phyloP scores from a whole-genome alignment of 148 eudicot species.

The Vaccinium myrtillus region DNA sequence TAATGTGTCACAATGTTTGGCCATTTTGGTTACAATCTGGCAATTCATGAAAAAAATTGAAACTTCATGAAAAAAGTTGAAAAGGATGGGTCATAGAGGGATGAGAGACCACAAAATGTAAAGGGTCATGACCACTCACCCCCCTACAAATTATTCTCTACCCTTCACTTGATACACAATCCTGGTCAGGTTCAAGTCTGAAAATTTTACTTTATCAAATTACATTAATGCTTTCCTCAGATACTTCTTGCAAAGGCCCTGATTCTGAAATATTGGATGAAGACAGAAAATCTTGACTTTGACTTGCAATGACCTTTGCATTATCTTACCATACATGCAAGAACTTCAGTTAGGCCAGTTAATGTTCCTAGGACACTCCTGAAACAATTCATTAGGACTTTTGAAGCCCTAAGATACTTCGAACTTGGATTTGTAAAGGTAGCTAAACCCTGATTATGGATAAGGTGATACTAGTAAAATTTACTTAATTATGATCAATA shows the following conservation, averaged over 20 bases:
- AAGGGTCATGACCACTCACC: not conserved
- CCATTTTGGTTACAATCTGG: too few relatives aligned
- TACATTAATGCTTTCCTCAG: not conserved
- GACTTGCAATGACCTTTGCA: too few relatives aligned
- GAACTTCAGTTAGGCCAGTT: not conserved
- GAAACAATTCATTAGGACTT: not conserved
- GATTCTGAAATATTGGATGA: not conserved
- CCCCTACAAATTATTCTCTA: not conserved
- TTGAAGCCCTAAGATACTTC: not conserved
- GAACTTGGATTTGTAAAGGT: too few relatives aligned
- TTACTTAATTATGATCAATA: not conserved
- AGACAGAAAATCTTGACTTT: too few relatives aligned
- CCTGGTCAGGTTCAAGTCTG: slow-evolving; percentile 2
- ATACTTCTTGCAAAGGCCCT: not conserved
- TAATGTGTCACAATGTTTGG: too few relatives aligned
- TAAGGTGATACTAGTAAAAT: not conserved
- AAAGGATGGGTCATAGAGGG: not conserved
- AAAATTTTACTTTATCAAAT: not conserved
- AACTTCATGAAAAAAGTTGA: not conserved
- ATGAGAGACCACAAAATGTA: not conserved
- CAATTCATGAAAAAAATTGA: too few relatives aligned
- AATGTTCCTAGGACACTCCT: too few relatives aligned
- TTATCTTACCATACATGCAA: not conserved
- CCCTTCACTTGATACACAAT: slow-evolving; percentile 3
- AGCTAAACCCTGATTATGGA: not conserved